phyloP scores from a whole-genome alignment of 2,329 filamentous ascomycete genomes.

The Colletotrichum magnum region DNA sequence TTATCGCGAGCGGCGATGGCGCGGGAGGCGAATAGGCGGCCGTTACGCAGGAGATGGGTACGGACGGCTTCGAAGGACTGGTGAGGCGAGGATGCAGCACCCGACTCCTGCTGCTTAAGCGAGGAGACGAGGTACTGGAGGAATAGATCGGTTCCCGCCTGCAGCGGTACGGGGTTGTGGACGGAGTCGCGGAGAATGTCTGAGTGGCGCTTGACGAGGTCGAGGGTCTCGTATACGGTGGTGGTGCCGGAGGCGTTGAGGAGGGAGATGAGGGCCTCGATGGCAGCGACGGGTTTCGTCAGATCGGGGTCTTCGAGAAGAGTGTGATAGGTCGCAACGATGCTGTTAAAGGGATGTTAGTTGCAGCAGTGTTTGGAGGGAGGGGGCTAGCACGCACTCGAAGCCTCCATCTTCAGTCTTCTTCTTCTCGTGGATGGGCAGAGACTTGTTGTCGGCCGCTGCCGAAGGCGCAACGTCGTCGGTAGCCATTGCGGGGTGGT shows the following conservation, averaged over 20 bases:
- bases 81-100: slow-evolving; percentile 45
- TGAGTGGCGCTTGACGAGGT: slow-evolving; percentile 84
- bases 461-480: slow-evolving; percentile 31
- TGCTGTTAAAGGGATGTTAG: slow-evolving; percentile 54
- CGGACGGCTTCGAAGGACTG: slow-evolving; percentile 83
- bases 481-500: slow-evolving; percentile 31
- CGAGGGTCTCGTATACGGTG: slow-evolving; percentile 94
- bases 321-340: slow-evolving; percentile 68
- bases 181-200: slow-evolving; percentile 82
- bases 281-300: slow-evolving; percentile 95
- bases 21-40: slow-evolving; percentile 86
- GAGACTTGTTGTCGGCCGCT: slow-evolving; percentile 29
- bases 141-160: slow-evolving; percentile 95
- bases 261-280: slow-evolving; percentile 90
- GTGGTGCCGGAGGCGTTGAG: slow-evolving; percentile 84
- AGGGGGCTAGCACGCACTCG: slow-evolving; percentile 46
- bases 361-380: background rate
- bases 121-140: slow-evolving; percentile 91
- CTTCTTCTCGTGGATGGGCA: slow-evolving; percentile 46
- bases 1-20: slow-evolving; percentile 88
- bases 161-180: slow-evolving; percentile 90
- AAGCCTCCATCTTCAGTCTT: slow-evolving; percentile 46
- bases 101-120: slow-evolving; percentile 67
- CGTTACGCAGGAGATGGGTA: slow-evolving; percentile 87
- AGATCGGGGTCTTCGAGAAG: slow-evolving; percentile 81